Evolutionary conservation across 2,329 filamentous ascomycete genomes (phyloP).

Genomic region (Cytospora piceicola): DNA sequence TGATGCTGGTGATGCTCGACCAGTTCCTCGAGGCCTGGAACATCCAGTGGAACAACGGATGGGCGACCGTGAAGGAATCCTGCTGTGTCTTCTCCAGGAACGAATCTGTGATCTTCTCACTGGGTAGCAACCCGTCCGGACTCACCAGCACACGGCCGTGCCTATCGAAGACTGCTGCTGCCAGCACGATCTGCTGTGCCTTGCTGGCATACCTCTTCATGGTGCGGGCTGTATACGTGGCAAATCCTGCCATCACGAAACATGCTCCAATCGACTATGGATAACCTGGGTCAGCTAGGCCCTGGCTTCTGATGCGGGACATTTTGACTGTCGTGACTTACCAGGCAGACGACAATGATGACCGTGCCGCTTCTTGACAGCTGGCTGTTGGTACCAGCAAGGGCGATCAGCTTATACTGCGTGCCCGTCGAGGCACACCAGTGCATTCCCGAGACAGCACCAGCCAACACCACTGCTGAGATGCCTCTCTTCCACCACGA

Average conservation of each 20-base stretch:
- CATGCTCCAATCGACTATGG: slow-evolving; percentile 66
- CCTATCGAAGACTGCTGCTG: slow-evolving; percentile 68
- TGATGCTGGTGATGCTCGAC: slow-evolving; percentile 67
- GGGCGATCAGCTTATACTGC: slow-evolving; percentile 60
- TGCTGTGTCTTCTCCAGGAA: slow-evolving; percentile 66
- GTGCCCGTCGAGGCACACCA: slow-evolving; percentile 79
- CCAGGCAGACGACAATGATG: slow-evolving; percentile 73
- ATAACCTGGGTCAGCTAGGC: slow-evolving; percentile 23
- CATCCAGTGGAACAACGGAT: slow-evolving; percentile 86
- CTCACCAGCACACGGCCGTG: slow-evolving; percentile 70
- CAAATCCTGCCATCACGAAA: slow-evolving; percentile 59
- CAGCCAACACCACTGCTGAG: slow-evolving; percentile 70
- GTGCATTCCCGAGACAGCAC: slow-evolving; percentile 84
- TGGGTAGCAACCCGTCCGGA: slow-evolving; percentile 70
- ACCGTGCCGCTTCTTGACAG: slow-evolving; percentile 67
- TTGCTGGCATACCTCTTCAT: slow-evolving; percentile 59
- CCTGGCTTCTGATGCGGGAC: slow-evolving; percentile 3
- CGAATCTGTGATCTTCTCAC: slow-evolving; percentile 76
- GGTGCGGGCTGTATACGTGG: slow-evolving; percentile 56
- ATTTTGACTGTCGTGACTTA: slow-evolving; percentile 44
- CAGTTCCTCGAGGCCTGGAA: slow-evolving; percentile 82
- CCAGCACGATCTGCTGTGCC: slow-evolving; percentile 64
- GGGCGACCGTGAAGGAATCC: slow-evolving; percentile 75
- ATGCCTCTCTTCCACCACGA: slow-evolving; percentile 74
- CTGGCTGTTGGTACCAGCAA: slow-evolving; percentile 46